These are phyloP conservation scores for Polymyxa betae DNA, from an alignment of 208 protist genomes.

Conservation along the genomic window DNA sequence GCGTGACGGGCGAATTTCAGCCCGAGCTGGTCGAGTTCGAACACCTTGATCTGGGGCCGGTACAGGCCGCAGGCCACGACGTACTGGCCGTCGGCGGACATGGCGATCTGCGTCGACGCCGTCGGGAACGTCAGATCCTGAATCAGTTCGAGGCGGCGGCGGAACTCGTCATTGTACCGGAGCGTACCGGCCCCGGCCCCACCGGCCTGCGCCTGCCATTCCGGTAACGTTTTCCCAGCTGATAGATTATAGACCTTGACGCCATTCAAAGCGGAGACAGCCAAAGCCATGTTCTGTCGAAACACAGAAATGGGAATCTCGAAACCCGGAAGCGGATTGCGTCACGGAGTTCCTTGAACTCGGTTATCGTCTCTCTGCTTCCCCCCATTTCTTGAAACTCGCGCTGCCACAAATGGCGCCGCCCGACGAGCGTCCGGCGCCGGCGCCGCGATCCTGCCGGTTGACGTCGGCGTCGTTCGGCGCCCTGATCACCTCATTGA, in stretches of 20 bases:
- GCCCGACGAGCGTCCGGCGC: background rate
- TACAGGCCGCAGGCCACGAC: slow-evolving; percentile 66
- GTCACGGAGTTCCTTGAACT: no score
- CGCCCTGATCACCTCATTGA: slow-evolving; percentile 19
- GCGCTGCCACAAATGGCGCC: background rate
- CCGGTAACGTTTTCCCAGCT: slow-evolving; percentile 75
- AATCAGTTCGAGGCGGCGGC: slow-evolving; percentile 65
- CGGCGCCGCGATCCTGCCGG: background rate
- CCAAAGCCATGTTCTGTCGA: background rate
- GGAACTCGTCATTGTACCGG: slow-evolving; percentile 55
- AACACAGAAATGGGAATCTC: no score
- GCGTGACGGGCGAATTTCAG: slow-evolving; percentile 69
- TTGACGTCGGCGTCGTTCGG: slow-evolving; percentile 23
- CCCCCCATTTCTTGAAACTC: no score
- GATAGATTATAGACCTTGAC: slow-evolving; percentile 80
- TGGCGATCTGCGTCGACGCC: slow-evolving; percentile 26
- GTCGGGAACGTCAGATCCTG: slow-evolving; percentile 74
- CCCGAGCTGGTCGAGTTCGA: slow-evolving; percentile 68
- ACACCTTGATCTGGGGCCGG: slow-evolving; percentile 69
- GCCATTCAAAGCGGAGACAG: slow-evolving; percentile 45
- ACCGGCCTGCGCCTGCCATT: slow-evolving; percentile 73
- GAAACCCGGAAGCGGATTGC: no score
- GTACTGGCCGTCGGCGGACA: background rate
- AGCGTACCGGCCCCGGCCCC: slow-evolving; percentile 49
- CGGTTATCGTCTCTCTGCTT: no score